Base-by-base conservation (phyloP, 306 rosid genomes). In the Casuarina equisetifolia region DNA sequence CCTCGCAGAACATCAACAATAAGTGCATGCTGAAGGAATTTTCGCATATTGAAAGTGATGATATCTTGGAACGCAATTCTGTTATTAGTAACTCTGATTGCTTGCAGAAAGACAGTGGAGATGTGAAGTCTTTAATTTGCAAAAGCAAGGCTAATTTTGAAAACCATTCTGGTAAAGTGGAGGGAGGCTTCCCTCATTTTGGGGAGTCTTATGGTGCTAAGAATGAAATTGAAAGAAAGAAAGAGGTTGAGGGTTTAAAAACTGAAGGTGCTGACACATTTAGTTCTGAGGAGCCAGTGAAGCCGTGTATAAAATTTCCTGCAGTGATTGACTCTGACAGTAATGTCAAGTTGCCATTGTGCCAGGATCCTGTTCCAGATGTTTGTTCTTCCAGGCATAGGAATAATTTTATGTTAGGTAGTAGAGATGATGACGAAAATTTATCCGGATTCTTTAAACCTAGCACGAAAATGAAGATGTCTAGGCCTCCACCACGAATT, bases 361-460 rank as follows among this genome's bases (percentile, higher is more conserved):
- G 54, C 66, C 78, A 83, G 76, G 85, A 86, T 51, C 75, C 76
- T 74, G 75, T 86, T 82, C 87, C 90, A 76, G 81, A 52, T 80
- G 82, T 85, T 70, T 86, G 91, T 50, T 84, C 86, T 90, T 85
- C 85, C 51, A 75, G 81, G 89, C 80, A 84, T 83, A 84, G 89
- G 86, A 90, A 85, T 85, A 83, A 76, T 82, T 81, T 49, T 77
- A 90, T 85, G 86, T 82, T 92, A 92, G 90, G 86, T 79, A 76
- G 87, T 85, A 92, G 89, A 82, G 98, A 92, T 89, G 97, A 95
- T 86, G 97, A 89, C 54, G 98, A 90, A 88, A 95, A 87, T 12
- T 78, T 89, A 76, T 55, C 76, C 43, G 78, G 93, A 90, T 80
- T 83, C 88, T 74, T 75, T 76, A 91, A 91, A 83, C 78, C 81